These are phyloP conservation scores for Heteromeles arbutifolia DNA, from an alignment of 306 rosid species.

Conservation along the genomic window DNA sequence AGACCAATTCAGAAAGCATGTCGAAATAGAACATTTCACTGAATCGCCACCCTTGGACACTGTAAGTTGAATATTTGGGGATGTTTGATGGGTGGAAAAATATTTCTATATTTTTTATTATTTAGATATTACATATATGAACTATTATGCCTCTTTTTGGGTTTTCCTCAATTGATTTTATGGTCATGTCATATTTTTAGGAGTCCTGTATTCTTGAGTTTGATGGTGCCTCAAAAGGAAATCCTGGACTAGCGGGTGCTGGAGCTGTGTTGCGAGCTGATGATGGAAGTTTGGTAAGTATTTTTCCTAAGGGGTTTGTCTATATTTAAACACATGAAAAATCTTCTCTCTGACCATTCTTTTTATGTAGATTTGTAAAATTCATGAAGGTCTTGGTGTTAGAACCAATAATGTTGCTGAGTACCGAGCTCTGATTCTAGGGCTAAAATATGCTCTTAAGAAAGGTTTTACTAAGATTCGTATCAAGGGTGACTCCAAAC, in stretches of 20 bases:
- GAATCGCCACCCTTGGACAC: slow-evolving; percentile 18
- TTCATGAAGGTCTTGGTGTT: slow-evolving; percentile 76
- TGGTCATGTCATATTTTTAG: slow-evolving; percentile 29
- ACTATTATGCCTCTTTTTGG: neutral
- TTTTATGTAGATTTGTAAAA: slow-evolving; percentile 59
- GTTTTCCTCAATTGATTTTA: neutral
- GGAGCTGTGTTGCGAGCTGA: slow-evolving; percentile 79
- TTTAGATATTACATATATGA: neutral
- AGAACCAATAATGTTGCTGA: slow-evolving; percentile 89
- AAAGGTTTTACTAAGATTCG: slow-evolving; percentile 64
- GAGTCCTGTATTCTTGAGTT: slow-evolving; percentile 57
- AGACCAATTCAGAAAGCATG: slow-evolving; percentile 40
- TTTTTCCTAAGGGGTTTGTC: slow-evolving; percentile 14
- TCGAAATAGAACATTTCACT: slow-evolving; percentile 30
- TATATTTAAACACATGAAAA: slow-evolving; percentile 2
- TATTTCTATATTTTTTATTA: neutral
- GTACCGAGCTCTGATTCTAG: slow-evolving; percentile 83
- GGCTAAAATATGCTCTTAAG: slow-evolving; percentile 74
- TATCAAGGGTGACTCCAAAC: slow-evolving; percentile 87
- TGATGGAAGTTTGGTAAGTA: slow-evolving; percentile 76
- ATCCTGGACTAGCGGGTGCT: slow-evolving; percentile 96
- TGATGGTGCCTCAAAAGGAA: slow-evolving; percentile 91
- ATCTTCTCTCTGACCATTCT: slow-evolving; percentile 25
- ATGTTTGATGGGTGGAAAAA: neutral
- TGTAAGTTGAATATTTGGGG: slow-evolving; percentile 38